Evolutionary conservation across 331 rosid genomes (phyloP).

Genomic region (Quercus phellos): DNA sequence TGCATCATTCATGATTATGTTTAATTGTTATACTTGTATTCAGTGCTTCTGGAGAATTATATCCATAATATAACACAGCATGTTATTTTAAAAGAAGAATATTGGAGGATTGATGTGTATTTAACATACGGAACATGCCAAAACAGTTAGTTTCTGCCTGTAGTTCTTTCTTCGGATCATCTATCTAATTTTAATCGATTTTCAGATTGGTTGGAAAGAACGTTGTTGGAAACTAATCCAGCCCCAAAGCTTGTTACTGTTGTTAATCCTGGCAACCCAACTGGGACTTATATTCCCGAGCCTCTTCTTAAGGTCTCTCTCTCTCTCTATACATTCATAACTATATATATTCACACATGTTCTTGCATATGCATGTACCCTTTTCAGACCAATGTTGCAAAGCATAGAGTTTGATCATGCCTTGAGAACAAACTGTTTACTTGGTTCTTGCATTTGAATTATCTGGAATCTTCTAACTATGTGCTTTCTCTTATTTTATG

Average conservation of each 20-base stretch:
- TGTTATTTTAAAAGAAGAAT: background rate
- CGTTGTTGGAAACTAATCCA: conserved; percentile 62
- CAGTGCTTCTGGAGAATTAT: background rate
- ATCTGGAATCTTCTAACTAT: conserved; percentile 18
- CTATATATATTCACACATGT: background rate
- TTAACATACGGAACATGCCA: background rate
- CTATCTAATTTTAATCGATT: conserved; percentile 22
- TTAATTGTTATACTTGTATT: background rate
- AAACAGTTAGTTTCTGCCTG: conserved; percentile 1
- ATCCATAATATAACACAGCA: background rate
- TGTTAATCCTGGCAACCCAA: conserved; percentile 95
- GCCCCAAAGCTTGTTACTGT: conserved; percentile 83
- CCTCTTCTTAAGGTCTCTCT: conserved; percentile 67
- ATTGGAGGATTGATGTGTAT: conserved; percentile 2
- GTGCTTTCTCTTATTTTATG: conserved; percentile 17
- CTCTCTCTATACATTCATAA: background rate
- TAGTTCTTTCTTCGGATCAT: background rate
- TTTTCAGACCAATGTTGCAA: background rate
- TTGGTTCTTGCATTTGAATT: background rate
- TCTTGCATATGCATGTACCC: background rate
- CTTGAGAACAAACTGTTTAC: background rate
- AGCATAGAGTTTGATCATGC: background rate
- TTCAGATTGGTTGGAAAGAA: conserved; percentile 85
- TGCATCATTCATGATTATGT: background rate
- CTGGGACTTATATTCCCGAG: conserved; percentile 87